A percentile compares a stretch with the other conserved stretches of the same genome.
phyloP scores from a whole-genome alignment of 2,329 filamentous ascomycete genomes.

The Cercospora zeina region DNA sequence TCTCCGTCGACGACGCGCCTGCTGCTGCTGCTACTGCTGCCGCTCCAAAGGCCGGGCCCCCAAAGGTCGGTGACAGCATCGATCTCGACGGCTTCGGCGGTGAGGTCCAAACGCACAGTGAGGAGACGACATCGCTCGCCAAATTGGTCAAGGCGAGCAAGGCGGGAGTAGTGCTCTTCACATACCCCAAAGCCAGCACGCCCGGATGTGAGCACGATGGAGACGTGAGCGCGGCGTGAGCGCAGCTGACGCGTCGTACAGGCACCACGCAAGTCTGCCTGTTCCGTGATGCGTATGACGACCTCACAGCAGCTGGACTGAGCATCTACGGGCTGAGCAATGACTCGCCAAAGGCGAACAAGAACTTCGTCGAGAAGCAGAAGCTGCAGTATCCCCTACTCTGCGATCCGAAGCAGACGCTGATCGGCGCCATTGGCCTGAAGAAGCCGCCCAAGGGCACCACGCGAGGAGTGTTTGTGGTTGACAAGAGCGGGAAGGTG shows the following conservation, averaged over 20 bases:
- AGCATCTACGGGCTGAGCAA: slow-evolving; percentile 86
- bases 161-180: slow-evolving; percentile 86
- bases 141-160: slow-evolving; percentile 79
- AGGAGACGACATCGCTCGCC: slow-evolving; percentile 74
- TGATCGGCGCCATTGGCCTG: slow-evolving; percentile 85
- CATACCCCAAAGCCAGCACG: slow-evolving; percentile 92
- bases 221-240: background rate
- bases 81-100: slow-evolving; percentile 59
- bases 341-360: slow-evolving; percentile 89
- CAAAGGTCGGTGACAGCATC: slow-evolving; percentile 54
- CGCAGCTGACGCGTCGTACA: slow-evolving; percentile 42
- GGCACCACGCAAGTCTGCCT: slow-evolving; percentile 91
- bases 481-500: slow-evolving; percentile 68
- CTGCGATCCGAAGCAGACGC: slow-evolving; percentile 71
- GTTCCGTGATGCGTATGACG: slow-evolving; percentile 81
- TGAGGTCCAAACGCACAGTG: slow-evolving; percentile 82
- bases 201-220: slow-evolving; percentile 73
- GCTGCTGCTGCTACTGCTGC: slow-evolving; percentile 16
- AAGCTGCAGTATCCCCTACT: slow-evolving; percentile 84
- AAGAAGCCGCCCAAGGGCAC: slow-evolving; percentile 82
- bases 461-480: slow-evolving; percentile 80
- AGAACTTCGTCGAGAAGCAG: slow-evolving; percentile 88
- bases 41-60: slow-evolving; percentile 25
- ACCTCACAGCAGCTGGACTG: slow-evolving; percentile 75
- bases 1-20: slow-evolving; percentile 36